These are phyloP conservation scores for Russula virescens DNA, from an alignment of 768 basidiomycete genomes.

Conservation along the genomic window DNA sequence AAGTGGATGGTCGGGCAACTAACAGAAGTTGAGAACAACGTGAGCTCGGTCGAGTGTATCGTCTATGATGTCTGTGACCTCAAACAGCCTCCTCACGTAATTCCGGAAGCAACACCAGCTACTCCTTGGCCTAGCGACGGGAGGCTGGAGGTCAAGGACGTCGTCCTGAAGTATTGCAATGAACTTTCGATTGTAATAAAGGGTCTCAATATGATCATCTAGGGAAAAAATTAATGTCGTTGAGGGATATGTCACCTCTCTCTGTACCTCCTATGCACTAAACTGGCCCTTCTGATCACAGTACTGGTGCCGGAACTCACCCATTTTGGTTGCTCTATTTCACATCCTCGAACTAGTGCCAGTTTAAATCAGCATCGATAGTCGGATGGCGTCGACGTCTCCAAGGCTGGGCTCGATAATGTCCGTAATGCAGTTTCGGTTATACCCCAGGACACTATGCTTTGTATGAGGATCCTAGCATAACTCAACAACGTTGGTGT, in stretches of 20 bases:
- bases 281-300: slow-evolving; percentile 11
- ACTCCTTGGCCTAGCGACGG: slow-evolving; percentile 72
- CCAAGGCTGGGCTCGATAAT: slow-evolving; percentile 73
- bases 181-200: slow-evolving; percentile 85
- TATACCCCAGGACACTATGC: too few species aligned
- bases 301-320: slow-evolving; percentile 86
- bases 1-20: slow-evolving; percentile 72
- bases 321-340: slow-evolving; percentile 84
- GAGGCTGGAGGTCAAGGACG: slow-evolving; percentile 63
- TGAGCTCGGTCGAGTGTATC: slow-evolving; percentile 87
- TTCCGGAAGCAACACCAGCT: slow-evolving; percentile 55
- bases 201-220: slow-evolving; percentile 64
- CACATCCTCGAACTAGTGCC: slow-evolving; percentile 75
- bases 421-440: slow-evolving; percentile 59
- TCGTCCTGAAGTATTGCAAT: slow-evolving; percentile 77
- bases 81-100: slow-evolving; percentile 69
- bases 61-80: slow-evolving; percentile 76
- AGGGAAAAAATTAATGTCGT: slow-evolving; percentile 88
- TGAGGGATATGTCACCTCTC: slow-evolving; percentile 42
- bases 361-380: slow-evolving; percentile 76
- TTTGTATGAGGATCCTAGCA: too few species aligned
- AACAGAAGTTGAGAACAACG: slow-evolving; percentile 88
- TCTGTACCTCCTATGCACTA: neutral
- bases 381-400: slow-evolving; percentile 56
- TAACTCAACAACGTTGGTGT: too few species aligned